Base-by-base conservation (phyloP, 805 yeast species). In the Myxozyma neotropica region DNA sequence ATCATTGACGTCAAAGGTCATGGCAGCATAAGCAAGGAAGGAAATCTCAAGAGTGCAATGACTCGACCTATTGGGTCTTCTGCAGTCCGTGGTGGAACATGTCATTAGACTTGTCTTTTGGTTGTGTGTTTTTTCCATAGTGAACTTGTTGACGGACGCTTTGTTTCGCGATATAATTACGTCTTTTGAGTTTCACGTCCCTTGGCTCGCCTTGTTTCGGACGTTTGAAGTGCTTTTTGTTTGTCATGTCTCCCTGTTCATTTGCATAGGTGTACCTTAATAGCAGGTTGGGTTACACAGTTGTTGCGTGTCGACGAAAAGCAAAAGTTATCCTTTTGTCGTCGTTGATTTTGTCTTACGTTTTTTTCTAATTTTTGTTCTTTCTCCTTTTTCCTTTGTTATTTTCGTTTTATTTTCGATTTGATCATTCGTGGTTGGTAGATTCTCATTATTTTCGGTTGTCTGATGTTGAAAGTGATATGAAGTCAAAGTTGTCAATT, bases 41-140 rank as follows among this genome's bases (percentile, higher is more conserved):
- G 44, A 6, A 26, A 24, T 21, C 21, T 58, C 33, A 36, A 19
- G 3, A 24, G 23, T 5, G n/a, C 46, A 12, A 40, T 59, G 57
- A 33, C 49, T 4, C 24, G 49, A 15, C 53, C 51, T 4, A 29
- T 61, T 23, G 65, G 65, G 12, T 47, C 52, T 13, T 48, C 65
- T 7, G 63, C 62, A 4, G 65, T 61, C 21, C 59, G 65, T 2
- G 58, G 58, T 15, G 62, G 62, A 12, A 61, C 65, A 7, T 61
- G 65, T 40, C 65, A 61, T 58, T 61, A 42, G 48, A 12, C 36
- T 17, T 13, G 13, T 48, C 2, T 48, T 15, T 29, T 35, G 5
- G 3, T 13, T 48, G 6, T 31, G 1, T 21, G 10, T 1, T 46
- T 15, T 2, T n/a, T 27, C 24, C 13, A n/a, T n/a, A n/a, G n/a